Percentiles rank a stretch among this genome's conserved stretches.
Conservation (phyloP, 257 asterid genomes). For the Capsicum rhomboideum region DNA sequence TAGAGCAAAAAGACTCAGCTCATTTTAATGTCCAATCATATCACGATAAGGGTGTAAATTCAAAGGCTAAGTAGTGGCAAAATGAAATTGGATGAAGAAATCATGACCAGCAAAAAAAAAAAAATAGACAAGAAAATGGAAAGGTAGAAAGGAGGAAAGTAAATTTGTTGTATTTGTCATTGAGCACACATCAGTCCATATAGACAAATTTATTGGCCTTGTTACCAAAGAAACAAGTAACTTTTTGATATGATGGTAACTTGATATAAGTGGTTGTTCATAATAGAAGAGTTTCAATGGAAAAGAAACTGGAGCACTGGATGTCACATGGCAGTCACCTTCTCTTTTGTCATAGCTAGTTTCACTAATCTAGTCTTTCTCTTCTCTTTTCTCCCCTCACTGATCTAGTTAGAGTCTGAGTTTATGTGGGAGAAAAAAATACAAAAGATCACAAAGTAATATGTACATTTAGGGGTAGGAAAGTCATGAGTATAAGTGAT, state of each 20-base stretch:
- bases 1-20: neutral
- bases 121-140: neutral
- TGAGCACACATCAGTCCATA: neutral
- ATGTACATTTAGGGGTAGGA: neutral
- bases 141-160: neutral
- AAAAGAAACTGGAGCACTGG: constrained; percentile 11
- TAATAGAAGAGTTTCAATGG: neutral
- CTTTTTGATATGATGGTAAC: constrained; percentile 1
- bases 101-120: neutral
- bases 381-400: neutral
- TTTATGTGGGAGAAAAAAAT: neutral
- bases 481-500: neutral
- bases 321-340: constrained; percentile 27
- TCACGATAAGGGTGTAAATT: neutral
- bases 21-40: constrained; percentile 6
- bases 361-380: neutral
- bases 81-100: neutral
- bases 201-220: constrained; percentile 7
- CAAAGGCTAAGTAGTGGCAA: constrained; percentile 3
- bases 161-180: neutral
- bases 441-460: neutral
- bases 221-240: neutral
- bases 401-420: neutral
- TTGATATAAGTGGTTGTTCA: constrained; percentile 9
- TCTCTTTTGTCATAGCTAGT: constrained; percentile 18